phyloP scores from a whole-genome alignment of 257 asterid species.

The Plantago ovata region DNA sequence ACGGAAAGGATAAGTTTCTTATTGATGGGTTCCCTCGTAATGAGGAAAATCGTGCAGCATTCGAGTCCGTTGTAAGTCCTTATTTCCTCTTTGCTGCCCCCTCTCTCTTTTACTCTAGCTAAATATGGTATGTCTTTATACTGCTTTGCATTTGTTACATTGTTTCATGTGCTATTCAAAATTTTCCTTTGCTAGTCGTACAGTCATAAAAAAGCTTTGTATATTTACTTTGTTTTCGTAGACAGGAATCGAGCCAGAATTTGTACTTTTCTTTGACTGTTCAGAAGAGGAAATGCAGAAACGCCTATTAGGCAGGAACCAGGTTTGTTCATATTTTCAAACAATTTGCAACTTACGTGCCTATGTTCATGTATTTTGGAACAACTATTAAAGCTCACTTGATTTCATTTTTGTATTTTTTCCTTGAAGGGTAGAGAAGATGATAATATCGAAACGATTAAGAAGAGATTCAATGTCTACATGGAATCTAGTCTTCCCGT shows the following conservation, averaged over 20 bases:
- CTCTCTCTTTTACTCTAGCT: neutral
- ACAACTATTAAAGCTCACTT: neutral
- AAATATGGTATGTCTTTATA: too few species aligned
- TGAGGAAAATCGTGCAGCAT: conserved; percentile 61
- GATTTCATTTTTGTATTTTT: conserved; percentile 9
- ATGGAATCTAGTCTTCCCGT: conserved; percentile 54
- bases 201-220: neutral
- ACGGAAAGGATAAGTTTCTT: conserved; percentile 51
- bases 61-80: conserved; percentile 46
- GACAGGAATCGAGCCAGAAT: conserved; percentile 62
- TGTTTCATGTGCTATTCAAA: too few species aligned
- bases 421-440: conserved; percentile 57
- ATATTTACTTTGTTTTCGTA: conserved; percentile 16
- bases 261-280: conserved; percentile 61
- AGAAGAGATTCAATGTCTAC: conserved; percentile 50
- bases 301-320: conserved; percentile 48
- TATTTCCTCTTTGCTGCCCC: conserved; percentile 3
- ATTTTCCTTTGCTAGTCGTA: too few species aligned
- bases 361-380: too few species aligned
- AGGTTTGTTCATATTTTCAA: conserved; percentile 28
- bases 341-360: conserved; percentile 1
- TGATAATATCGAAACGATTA: conserved; percentile 50
- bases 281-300: conserved; percentile 58
- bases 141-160: too few species aligned
- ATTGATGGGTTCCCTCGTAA: conserved; percentile 70